These are phyloP conservation scores for Fraxinus greggii DNA, from an alignment of 305 asterid species.

Conservation along the genomic window DNA sequence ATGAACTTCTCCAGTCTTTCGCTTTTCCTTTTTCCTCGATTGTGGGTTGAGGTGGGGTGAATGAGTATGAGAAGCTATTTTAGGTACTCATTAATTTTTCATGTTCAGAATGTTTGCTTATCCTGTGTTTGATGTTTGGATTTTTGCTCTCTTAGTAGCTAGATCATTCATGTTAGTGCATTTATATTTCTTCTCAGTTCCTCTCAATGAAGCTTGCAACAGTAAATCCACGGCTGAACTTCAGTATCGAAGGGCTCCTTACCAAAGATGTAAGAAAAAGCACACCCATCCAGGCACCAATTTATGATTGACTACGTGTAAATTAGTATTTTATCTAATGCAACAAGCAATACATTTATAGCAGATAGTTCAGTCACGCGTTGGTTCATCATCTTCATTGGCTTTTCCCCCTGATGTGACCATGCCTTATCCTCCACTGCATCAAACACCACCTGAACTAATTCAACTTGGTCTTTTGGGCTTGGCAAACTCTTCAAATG, in stretches of 20 bases:
- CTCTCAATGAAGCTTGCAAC: slow-evolving; percentile 97
- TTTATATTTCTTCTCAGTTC: slow-evolving; percentile 53
- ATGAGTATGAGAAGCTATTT: not conserved
- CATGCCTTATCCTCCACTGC: slow-evolving; percentile 50
- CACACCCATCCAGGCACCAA: not conserved
- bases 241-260: slow-evolving; percentile 67
- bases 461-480: slow-evolving; percentile 51
- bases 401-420: slow-evolving; percentile 58
- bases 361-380: slow-evolving; percentile 62
- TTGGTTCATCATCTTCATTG: slow-evolving; percentile 55
- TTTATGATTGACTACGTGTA: not conserved
- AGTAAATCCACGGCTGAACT: slow-evolving; percentile 72
- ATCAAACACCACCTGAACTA: slow-evolving; percentile 47
- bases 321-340: slow-evolving; percentile 14
- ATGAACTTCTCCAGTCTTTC: not conserved
- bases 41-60: not conserved
- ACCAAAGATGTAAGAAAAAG: slow-evolving; percentile 68
- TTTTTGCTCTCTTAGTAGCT: not conserved
- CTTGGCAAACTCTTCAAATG: slow-evolving; percentile 45
- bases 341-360: not conserved
- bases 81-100: not conserved
- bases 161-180: slow-evolving; percentile 5
- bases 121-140: not conserved
- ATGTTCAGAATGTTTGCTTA: not conserved
- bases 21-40: not conserved